These are phyloP conservation scores for Drosera spatulata DNA, from an alignment of 179 eudicot species.

Conservation along the genomic window DNA sequence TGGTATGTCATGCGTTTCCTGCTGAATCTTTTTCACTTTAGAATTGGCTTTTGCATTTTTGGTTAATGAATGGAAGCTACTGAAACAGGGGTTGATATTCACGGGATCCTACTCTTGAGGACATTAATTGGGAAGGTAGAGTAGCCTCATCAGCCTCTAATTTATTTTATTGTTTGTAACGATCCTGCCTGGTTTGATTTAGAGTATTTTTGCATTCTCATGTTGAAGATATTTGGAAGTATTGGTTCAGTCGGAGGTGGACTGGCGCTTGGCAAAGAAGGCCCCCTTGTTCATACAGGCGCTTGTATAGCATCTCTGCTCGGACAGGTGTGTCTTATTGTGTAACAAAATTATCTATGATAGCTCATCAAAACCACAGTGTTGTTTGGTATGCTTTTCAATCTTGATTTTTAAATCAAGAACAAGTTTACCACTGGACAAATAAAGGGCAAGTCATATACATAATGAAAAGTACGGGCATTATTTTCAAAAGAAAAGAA, in stretches of 20 bases:
- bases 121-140: constrained; percentile 90
- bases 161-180: neutral
- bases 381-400: too few species aligned
- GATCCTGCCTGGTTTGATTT: neutral
- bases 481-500: too few species aligned
- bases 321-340: constrained; percentile 60
- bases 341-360: neutral
- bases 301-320: constrained; percentile 98
- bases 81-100: constrained; percentile 80
- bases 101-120: constrained; percentile 86
- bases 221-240: constrained; percentile 79
- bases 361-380: too few species aligned
- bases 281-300: constrained; percentile 97
- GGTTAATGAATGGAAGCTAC: constrained; percentile 3
- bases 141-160: neutral
- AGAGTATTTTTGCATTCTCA: neutral
- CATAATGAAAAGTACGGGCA: too few species aligned
- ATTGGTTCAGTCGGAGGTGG: constrained; percentile 99
- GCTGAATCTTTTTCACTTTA: constrained; percentile 4
- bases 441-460: too few species aligned
- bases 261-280: constrained; percentile 98
- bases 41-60: neutral
- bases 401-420: too few species aligned
- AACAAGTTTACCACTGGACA: too few species aligned
- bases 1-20: constrained; percentile 35